phyloP scores from a whole-genome alignment of 2,329 filamentous ascomycete species.

The Triangularia verruculosa region DNA sequence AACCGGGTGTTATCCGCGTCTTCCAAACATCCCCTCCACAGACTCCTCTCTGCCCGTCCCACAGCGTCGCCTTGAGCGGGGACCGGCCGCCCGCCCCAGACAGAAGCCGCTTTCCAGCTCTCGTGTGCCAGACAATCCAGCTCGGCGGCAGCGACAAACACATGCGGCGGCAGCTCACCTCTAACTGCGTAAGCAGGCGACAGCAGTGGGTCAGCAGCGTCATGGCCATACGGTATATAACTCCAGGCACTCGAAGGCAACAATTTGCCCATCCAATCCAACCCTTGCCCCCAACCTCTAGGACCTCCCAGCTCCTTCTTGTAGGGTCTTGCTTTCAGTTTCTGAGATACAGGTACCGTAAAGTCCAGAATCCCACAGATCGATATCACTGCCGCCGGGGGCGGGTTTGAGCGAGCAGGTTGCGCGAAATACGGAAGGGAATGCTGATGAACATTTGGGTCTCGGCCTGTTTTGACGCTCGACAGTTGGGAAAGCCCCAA shows the following conservation, averaged over 20 bases:
- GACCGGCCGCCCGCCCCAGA: constrained; percentile 25
- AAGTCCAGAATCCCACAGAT: constrained; percentile 46
- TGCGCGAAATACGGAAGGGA: neutral
- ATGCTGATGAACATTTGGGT: constrained; percentile 2
- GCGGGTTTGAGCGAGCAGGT: constrained; percentile 23
- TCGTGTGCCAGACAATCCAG: constrained; percentile 46
- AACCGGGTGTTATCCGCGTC: constrained; percentile 31
- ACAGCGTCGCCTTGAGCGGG: constrained; percentile 18
- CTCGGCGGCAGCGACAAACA: constrained; percentile 44
- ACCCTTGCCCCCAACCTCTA: constrained; percentile 25
- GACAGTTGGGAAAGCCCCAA: constrained; percentile 42
- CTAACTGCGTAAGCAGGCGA: constrained; percentile 37
- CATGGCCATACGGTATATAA: constrained; percentile 38
- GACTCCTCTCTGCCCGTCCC: constrained; percentile 13
- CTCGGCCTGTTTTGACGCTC: constrained; percentile 28
- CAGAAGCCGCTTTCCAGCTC: constrained; percentile 36
- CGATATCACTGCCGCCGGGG: constrained; percentile 37
- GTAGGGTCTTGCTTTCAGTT: constrained; percentile 36
- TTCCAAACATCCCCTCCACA: constrained; percentile 31
- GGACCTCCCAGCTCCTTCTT: constrained; percentile 33
- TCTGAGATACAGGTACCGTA: constrained; percentile 31
- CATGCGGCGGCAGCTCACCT: constrained; percentile 38
- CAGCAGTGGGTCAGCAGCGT: constrained; percentile 39
- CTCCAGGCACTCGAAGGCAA: constrained; percentile 40
- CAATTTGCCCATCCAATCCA: constrained; percentile 32